Conservation (phyloP, 257 asterid genomes). For the Solanum pennellii region DNA sequence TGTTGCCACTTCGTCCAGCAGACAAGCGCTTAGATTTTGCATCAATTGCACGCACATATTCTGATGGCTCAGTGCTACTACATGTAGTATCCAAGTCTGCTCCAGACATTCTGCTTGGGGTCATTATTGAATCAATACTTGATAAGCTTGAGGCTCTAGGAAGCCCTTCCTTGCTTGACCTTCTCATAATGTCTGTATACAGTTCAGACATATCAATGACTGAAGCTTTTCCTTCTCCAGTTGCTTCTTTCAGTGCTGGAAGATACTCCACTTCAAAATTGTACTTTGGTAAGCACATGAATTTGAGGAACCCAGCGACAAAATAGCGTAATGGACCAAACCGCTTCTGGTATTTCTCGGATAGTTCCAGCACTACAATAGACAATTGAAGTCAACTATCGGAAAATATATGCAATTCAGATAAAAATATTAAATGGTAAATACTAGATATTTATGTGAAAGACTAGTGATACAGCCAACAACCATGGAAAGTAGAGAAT, state of each 20-base stretch:
- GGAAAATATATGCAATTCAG: neutral
- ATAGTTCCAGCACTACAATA: constrained; percentile 79
- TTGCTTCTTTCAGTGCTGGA: constrained; percentile 45
- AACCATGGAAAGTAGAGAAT: neutral
- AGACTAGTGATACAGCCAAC: neutral
- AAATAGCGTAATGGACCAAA: constrained; percentile 94
- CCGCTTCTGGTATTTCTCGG: constrained; percentile 85
- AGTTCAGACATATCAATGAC: constrained; percentile 80
- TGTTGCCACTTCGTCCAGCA: constrained; percentile 52
- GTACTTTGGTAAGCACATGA: constrained; percentile 90
- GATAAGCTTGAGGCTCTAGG: constrained; percentile 95
- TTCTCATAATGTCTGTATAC: constrained; percentile 83
- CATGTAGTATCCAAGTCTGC: constrained; percentile 68
- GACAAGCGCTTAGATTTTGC: constrained; percentile 82
- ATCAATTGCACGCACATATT: constrained; percentile 88
- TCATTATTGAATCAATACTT: constrained; percentile 89
- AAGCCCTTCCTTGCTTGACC: constrained; percentile 92
- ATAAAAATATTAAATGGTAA: neutral
- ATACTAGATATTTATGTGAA: neutral
- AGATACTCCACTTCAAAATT: constrained; percentile 86
- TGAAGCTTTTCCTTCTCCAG: constrained; percentile 37
- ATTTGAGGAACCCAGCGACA: constrained; percentile 91
- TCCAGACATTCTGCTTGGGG: constrained; percentile 71
- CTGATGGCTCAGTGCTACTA: constrained; percentile 88
- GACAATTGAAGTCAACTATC: neutral